Conservation (phyloP, 2,329 filamentous ascomycete species). For the Pseudomassariella vexata region DNA sequence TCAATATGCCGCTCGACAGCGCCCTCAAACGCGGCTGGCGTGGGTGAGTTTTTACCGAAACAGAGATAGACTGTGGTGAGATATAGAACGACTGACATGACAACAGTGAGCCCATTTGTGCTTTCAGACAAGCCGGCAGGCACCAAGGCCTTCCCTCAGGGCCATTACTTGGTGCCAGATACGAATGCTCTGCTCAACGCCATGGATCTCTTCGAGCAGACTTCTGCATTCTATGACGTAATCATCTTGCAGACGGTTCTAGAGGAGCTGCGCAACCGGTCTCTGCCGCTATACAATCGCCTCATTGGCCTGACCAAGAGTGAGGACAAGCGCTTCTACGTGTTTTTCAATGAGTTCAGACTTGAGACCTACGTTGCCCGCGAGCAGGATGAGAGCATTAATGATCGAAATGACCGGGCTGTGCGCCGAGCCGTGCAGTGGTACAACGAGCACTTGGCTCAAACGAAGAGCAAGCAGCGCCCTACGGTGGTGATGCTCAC, state of each 20-base stretch:
- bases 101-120: conserved; percentile 69
- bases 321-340: conserved; percentile 94
- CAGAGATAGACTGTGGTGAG: conserved; percentile 1
- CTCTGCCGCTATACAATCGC: conserved; percentile 89
- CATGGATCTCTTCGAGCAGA: conserved; percentile 95
- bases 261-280: conserved; percentile 91
- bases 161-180: conserved; percentile 92
- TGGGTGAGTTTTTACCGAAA: conserved; percentile 47
- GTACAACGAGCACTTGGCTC: conserved; percentile 78
- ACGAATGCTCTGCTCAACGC: conserved; percentile 93
- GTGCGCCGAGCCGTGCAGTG: conserved; percentile 81
- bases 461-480: conserved; percentile 53
- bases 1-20: conserved; percentile 66
- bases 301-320: conserved; percentile 87
- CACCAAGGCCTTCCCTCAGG: conserved; percentile 74
- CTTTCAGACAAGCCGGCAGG: conserved; percentile 84
- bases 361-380: conserved; percentile 82
- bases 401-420: conserved; percentile 92
- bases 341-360: conserved; percentile 98
- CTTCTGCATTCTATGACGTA: conserved; percentile 91
- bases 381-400: conserved; percentile 76
- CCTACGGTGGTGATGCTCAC: conserved; percentile 89
- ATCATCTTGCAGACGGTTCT: conserved; percentile 92
- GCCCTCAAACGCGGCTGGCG: conserved; percentile 72
- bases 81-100: conserved; percentile 6